Evolutionary conservation across 1,284 basidiomycete genomes (phyloP), one percentile per base, ranked within the genome.

Genomic region (Naganishia sp.): DNA sequence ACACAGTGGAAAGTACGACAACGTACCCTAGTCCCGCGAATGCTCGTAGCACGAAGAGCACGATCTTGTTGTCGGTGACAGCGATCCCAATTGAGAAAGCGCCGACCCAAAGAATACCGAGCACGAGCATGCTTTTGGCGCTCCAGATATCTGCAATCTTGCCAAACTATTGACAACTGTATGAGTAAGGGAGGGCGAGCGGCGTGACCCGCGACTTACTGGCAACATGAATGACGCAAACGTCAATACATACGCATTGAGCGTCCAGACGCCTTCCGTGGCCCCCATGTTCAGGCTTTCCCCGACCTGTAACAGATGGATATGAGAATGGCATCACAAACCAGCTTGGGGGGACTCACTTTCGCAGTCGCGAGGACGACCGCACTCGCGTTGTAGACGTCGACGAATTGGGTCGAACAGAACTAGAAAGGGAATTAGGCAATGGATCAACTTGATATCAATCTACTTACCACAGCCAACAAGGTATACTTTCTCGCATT

Each of bases 81-180:
- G 74, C 75, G 47, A 76, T 71, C 63, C 76, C 66, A 7, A 77
- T 66, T 56, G 68, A 72, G 62, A 73, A 61, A 9, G 74, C 50
- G 4, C 75, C 76, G 35, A 79, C 63, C 1, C 46, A 63, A 11
- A 71, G 41, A 63, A 76, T 55, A 28, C 74, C 73, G n/a, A 45
- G 62, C 1, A 57, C 55, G 62, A 78, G 77, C 54, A 77, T 74
- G 0, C 68, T 63, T 32, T 71, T 74, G 17, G 76, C 71, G 0
- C 72, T 72, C 70, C 73, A 77, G 13, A 77, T 67, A 65, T 78
- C 76, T 18, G 72, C 58, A 0, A 77, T 71, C 23, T 75, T 71
- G 7, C 76, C 76, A 72, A 73, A 76, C 68, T 74, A 68, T n/a
- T 23, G 23, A 11, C 9, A 17, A 21, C 13, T 1, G 31, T 4